Base-by-base conservation (phyloP, 2,329 filamentous ascomycete species). In the Ophiosphaerella herpotricha region DNA sequence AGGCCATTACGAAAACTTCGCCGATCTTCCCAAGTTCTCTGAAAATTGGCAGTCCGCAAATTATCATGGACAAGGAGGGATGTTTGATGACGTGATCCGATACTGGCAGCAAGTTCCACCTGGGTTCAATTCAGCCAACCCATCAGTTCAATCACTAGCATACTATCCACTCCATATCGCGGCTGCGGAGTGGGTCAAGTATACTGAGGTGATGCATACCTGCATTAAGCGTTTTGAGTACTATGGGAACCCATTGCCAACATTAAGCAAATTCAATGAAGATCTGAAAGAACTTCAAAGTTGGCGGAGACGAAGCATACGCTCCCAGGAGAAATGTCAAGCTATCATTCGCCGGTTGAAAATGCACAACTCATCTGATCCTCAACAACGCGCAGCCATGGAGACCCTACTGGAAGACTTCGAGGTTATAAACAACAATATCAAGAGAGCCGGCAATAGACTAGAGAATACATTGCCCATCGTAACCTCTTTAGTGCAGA, bases 241-340 rank as follows among this genome's bases (percentile, higher is more conserved):
- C 6, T 6, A 29, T 7, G 26, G 26, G 2, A 11, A 11, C 26
- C 26, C 5, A 57, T 5, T 43, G 61, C 12, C 51, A 7, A 29
- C 26, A 8, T 3, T 29, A 11, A 29, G 61, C 7, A 47, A 53
- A 16, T 52, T 67, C 43, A 55, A 64, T 29, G 50, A 42, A 3
- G 58, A 62, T 21, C 44, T 65, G 1, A 47, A 52, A 7, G 50
- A 51, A 14, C 45, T 67, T 9, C 61, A 65, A 39, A 45, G 56
- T 21, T 67, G 64, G 64, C 52, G 61, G 12, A 46, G 60, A 4
- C 52, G 64, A 3, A 58, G 37, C 38, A 57, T 62, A 48, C 38
- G 47, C 2, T 61, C 61, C 2, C 52, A 56, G 14, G 35, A 57
- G 11, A 63, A 63, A 24, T 24, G 59, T 3, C 24, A 37, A 11